Evolutionary conservation across 371 early-diverging fungal genomes (phyloP).

Genomic region (Cokeromyces recurvatus): DNA sequence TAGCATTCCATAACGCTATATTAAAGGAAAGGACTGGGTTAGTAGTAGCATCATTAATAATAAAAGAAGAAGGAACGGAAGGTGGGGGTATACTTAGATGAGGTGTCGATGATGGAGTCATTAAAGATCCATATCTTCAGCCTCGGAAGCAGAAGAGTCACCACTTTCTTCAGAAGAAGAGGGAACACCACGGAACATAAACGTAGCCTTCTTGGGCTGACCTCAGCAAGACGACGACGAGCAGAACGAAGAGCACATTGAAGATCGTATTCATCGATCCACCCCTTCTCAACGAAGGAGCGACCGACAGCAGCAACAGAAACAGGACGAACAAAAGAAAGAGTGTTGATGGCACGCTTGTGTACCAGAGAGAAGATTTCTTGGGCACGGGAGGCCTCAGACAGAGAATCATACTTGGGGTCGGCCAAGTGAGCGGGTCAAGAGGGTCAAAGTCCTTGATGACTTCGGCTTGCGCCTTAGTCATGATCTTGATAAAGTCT

Average conservation of each 20-base stretch:
- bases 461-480: neutral
- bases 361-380: neutral
- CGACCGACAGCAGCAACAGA: neutral
- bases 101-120: neutral
- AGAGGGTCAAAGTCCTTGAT: constrained; percentile 1
- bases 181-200: too few relatives aligned
- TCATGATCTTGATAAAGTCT: neutral
- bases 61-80: neutral
- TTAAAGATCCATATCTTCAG: neutral
- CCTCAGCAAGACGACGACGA: neutral
- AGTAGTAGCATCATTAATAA: too few relatives aligned
- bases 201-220: neutral
- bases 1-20: constrained; percentile 4
- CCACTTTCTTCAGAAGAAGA: too few relatives aligned
- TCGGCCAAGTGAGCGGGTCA: neutral
- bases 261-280: neutral
- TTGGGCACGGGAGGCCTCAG: neutral
- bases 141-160: too few relatives aligned
- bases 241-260: neutral
- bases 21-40: too few relatives aligned
- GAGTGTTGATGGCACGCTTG: neutral
- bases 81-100: neutral
- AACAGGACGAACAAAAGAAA: neutral
- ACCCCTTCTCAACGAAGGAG: neutral
- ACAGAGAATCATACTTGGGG: neutral